A percentile compares a stretch with the other conserved stretches of the same genome.
phyloP scores from a whole-genome alignment of 2,329 filamentous ascomycete species.

The Akanthomyces uredinophilus region DNA sequence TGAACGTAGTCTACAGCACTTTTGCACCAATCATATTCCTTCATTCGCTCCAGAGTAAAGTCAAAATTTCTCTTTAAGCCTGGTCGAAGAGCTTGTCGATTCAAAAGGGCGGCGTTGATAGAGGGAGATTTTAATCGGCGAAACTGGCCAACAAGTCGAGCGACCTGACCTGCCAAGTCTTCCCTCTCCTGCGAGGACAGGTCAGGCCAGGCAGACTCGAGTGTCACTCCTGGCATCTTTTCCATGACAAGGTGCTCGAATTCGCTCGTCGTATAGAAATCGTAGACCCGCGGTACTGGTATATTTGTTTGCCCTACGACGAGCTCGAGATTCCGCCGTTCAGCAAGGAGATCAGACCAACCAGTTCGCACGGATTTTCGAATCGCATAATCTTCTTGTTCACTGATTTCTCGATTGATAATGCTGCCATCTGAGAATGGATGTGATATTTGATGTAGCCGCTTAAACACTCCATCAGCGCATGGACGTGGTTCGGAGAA shows the following conservation, averaged over 20 bases:
- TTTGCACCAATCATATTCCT: not conserved
- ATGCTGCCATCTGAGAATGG: conserved; percentile 4
- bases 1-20: not conserved
- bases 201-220: not conserved
- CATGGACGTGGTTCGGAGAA: not conserved
- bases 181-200: not conserved
- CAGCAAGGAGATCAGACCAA: not conserved
- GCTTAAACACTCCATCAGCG: not conserved
- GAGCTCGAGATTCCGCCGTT: conserved; percentile 5
- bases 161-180: not conserved
- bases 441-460: not conserved
- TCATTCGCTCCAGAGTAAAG: conserved; percentile 3
- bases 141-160: not conserved
- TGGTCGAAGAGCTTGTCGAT: not conserved
- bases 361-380: conserved; percentile 1
- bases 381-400: not conserved
- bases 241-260: conserved; percentile 5
- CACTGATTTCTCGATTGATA: not conserved
- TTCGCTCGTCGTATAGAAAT: not conserved
- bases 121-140: not conserved
- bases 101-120: not conserved
- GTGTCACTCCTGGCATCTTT: not conserved
- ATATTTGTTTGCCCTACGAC: not conserved
- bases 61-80: not conserved
- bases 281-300: conserved; percentile 6